phyloP scores from a whole-genome alignment of 2,329 filamentous ascomycete species.

The Microcyclospora pomicola region DNA sequence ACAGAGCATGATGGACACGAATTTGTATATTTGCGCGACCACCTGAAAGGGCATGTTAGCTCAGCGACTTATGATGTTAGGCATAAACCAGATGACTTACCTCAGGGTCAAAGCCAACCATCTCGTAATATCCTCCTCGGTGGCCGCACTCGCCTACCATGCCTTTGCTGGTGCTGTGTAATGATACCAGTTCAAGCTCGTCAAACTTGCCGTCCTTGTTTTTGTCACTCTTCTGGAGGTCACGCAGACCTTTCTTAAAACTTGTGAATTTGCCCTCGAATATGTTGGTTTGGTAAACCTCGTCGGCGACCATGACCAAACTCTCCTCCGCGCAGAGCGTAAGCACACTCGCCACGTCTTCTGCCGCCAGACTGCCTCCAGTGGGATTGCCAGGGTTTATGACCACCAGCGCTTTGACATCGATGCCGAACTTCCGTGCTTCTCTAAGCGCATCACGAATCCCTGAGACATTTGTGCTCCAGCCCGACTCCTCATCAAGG shows the following conservation, averaged over 20 bases:
- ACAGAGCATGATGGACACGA: conserved; percentile 92
- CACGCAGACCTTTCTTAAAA: conserved; percentile 80
- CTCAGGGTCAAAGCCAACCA: conserved; percentile 63
- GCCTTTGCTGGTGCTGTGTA: conserved; percentile 92
- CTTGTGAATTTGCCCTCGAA: conserved; percentile 89
- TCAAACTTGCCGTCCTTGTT: conserved; percentile 63
- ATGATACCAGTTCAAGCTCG: conserved; percentile 71
- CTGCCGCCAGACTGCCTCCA: conserved; percentile 65
- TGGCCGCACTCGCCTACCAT: conserved; percentile 99
- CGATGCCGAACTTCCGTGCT: conserved; percentile 62
- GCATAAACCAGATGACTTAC: conserved; percentile 10
- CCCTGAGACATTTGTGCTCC: conserved; percentile 74
- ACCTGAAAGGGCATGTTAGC: conserved; percentile 42
- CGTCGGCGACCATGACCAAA: conserved; percentile 83
- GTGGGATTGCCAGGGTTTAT: conserved; percentile 99
- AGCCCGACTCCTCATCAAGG: conserved; percentile 71
- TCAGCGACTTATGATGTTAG: no score
- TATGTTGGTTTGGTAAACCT: conserved; percentile 98
- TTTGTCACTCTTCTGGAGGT: conserved; percentile 54
- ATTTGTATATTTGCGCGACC: conserved; percentile 93
- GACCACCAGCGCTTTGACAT: conserved; percentile 85
- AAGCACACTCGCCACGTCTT: conserved; percentile 72
- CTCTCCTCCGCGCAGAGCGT: conserved; percentile 74
- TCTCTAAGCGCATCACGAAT: conserved; percentile 62
- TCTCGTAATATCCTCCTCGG: conserved; percentile 93